Evolutionary conservation across 805 yeast species (phyloP).

Genomic region (Pichia kluyveri): DNA sequence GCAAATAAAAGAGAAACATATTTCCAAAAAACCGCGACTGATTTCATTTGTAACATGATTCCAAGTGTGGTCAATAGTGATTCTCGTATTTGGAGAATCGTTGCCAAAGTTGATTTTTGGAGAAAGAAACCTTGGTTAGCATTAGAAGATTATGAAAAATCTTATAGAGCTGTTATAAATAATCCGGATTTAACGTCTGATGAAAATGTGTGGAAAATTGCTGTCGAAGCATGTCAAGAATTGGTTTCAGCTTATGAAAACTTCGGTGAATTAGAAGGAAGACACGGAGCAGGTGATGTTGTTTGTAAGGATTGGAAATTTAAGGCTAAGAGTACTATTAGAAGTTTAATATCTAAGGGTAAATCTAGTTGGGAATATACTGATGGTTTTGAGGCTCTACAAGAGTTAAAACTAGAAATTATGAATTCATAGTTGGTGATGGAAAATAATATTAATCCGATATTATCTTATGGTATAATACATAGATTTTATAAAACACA

Average conservation of each 20-base stretch:
- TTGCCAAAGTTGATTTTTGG: slow-evolving; percentile 86
- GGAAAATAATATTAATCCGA: too few species aligned
- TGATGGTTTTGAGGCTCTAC: slow-evolving; percentile 63
- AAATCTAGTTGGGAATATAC: slow-evolving; percentile 71
- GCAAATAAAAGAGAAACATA: slow-evolving; percentile 34
- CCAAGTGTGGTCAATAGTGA: slow-evolving; percentile 64
- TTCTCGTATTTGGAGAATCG: slow-evolving; percentile 68
- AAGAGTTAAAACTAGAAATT: slow-evolving; percentile 40
- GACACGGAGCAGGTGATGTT: slow-evolving; percentile 68
- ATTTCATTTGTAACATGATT: slow-evolving; percentile 58
- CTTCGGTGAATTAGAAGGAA: slow-evolving; percentile 78
- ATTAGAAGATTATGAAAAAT: slow-evolving; percentile 77
- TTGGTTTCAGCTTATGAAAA: slow-evolving; percentile 80
- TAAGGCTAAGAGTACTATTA: slow-evolving; percentile 63
- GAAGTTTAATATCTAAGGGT: slow-evolving; percentile 74
- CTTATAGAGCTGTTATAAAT: slow-evolving; percentile 62
- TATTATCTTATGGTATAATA: too few species aligned
- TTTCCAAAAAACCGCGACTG: slow-evolving; percentile 62
- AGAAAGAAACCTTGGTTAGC: slow-evolving; percentile 81
- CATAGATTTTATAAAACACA: too few species aligned
- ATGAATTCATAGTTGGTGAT: not conserved
- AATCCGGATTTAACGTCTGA: slow-evolving; percentile 55
- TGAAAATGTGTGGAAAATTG: slow-evolving; percentile 63
- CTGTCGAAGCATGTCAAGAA: slow-evolving; percentile 71
- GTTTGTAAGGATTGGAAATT: slow-evolving; percentile 91